Percentiles rank a stretch among this genome's conserved stretches.
Evolutionary conservation across 2,329 filamentous ascomycete species (phyloP).

Genomic region (Calonectria multiphialidica): DNA sequence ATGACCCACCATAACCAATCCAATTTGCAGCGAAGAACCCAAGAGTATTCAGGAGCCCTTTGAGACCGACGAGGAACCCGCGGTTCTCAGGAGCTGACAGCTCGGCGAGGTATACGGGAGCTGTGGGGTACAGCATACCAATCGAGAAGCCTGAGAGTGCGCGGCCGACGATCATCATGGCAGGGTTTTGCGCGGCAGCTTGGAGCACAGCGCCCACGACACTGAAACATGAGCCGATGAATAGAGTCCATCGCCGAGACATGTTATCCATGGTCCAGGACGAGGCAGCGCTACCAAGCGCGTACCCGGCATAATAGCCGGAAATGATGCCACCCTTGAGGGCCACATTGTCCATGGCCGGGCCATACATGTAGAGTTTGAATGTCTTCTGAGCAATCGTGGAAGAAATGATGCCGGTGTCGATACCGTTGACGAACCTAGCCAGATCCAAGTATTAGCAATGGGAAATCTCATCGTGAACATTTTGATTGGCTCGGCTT

Average conservation of each 20-base stretch:
- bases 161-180: constrained; percentile 56
- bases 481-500: neutral
- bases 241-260: constrained; percentile 22
- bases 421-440: constrained; percentile 26
- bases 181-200: constrained; percentile 52
- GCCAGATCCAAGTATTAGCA: neutral
- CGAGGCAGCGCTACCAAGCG: constrained; percentile 19
- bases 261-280: constrained; percentile 24
- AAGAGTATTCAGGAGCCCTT: constrained; percentile 43
- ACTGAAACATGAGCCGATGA: constrained; percentile 17
- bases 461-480: neutral
- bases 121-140: constrained; percentile 47
- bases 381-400: constrained; percentile 23
- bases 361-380: constrained; percentile 30
- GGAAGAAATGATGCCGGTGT: constrained; percentile 27
- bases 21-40: constrained; percentile 36
- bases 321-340: constrained; percentile 22
- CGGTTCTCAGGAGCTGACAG: constrained; percentile 58
- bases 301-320: constrained; percentile 24
- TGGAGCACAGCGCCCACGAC: constrained; percentile 56
- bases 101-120: constrained; percentile 53
- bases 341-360: constrained; percentile 14
- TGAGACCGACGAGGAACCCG: constrained; percentile 55
- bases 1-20: constrained; percentile 45
- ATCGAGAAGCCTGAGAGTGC: constrained; percentile 56